These are phyloP conservation scores for Catunica adiposa DNA, from an alignment of 2,329 filamentous ascomycete genomes.

Conservation along the genomic window DNA sequence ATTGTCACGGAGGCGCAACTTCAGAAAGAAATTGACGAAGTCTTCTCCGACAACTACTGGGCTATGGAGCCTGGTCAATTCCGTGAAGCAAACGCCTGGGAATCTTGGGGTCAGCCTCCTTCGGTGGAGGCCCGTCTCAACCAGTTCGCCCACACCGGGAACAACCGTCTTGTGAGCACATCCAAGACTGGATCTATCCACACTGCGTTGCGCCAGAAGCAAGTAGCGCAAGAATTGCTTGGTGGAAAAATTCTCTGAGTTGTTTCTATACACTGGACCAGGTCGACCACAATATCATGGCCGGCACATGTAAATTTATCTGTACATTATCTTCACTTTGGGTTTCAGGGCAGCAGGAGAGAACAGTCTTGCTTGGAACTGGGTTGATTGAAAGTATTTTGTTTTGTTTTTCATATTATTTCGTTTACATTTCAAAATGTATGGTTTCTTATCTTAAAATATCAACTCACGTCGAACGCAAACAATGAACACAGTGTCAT, in stretches of 20 bases:
- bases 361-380: no score
- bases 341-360: no score
- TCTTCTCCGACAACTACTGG: conserved; percentile 54
- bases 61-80: conserved; percentile 20
- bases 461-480: no score
- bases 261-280: background rate
- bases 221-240: conserved; percentile 41
- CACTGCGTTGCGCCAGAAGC: conserved; percentile 36
- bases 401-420: no score
- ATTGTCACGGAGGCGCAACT: conserved; percentile 72
- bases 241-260: conserved; percentile 36
- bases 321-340: background rate
- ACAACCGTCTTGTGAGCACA: conserved; percentile 1
- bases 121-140: conserved; percentile 30
- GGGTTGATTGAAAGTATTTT: no score
- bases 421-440: no score
- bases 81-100: conserved; percentile 35
- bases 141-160: conserved; percentile 15
- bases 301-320: background rate
- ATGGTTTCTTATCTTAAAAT: no score
- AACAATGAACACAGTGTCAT: no score
- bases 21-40: conserved; percentile 50
- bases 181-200: conserved; percentile 7
- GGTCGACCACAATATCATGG: no score
- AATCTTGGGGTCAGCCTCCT: conserved; percentile 29